Percentiles rank a stretch among this genome's conserved stretches.
Evolutionary conservation across 352 stramenopile species (phyloP).

Genomic region (Globisporangium nagaii): DNA sequence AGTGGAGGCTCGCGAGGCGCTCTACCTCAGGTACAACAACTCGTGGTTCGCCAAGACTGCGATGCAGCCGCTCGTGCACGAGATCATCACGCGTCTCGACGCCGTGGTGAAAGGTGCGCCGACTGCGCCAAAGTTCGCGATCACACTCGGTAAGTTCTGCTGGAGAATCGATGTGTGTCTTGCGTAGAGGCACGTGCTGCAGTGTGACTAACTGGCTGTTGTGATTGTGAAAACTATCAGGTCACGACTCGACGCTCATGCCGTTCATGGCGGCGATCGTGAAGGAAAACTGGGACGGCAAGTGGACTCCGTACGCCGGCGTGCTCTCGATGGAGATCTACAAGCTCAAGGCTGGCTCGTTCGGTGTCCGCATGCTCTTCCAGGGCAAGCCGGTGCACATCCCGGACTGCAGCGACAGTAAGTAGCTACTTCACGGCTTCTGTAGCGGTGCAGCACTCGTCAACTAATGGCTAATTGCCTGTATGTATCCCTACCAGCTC

Average conservation of each 20-base stretch:
- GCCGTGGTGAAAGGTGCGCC: constrained; percentile 28
- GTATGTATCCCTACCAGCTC: constrained; percentile 14
- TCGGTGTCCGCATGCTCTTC: constrained; percentile 66
- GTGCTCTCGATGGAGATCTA: constrained; percentile 77
- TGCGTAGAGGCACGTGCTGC: constrained; percentile 1
- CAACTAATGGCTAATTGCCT: background rate
- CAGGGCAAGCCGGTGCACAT: constrained; percentile 64
- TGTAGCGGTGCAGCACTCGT: background rate
- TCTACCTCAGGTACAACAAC: constrained; percentile 73
- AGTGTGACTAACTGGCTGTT: background rate
- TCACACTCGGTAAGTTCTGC: constrained; percentile 62
- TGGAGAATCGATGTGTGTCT: background rate
- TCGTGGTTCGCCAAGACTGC: constrained; percentile 79
- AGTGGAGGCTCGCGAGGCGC: constrained; percentile 54
- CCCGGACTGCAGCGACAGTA: constrained; percentile 73
- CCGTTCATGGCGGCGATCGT: constrained; percentile 67
- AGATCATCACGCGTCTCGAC: constrained; percentile 66
- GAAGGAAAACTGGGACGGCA: constrained; percentile 73
- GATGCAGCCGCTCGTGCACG: constrained; percentile 77
- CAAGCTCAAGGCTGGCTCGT: constrained; percentile 55
- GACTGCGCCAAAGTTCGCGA: constrained; percentile 48
- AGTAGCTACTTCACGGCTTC: constrained; percentile 10
- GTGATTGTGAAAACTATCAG: constrained; percentile 12
- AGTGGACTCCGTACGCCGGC: constrained; percentile 80
- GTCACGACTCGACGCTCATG: constrained; percentile 85